A percentile compares a stretch with the other conserved stretches of the same genome.
These are phyloP conservation scores for Heritiera littoralis DNA, from an alignment of 345 rosid genomes.

Conservation along the genomic window DNA sequence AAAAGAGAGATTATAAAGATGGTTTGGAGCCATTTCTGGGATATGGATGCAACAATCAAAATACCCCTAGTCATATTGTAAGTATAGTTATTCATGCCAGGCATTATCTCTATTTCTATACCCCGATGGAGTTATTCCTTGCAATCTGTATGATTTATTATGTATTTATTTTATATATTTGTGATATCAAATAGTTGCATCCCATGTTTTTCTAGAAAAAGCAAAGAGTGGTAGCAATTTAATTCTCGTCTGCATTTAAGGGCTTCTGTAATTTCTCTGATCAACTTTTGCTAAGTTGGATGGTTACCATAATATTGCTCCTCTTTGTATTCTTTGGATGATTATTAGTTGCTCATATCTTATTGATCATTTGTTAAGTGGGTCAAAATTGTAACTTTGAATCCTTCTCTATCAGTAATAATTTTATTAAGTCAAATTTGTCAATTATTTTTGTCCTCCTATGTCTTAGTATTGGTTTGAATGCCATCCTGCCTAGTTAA, in stretches of 20 bases:
- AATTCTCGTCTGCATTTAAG: not conserved
- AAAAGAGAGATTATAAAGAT: constrained; percentile 42
- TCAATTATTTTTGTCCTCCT: not conserved
- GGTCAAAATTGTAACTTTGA: not conserved
- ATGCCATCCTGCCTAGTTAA: not conserved
- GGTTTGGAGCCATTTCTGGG: constrained; percentile 58
- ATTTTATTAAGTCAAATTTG: not conserved
- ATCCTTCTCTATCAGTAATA: not conserved
- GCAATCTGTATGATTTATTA: constrained; percentile 10
- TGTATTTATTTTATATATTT: not conserved
- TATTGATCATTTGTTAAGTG: not conserved
- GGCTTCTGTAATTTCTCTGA: not conserved
- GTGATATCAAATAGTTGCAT: not conserved
- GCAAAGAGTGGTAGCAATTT: not conserved
- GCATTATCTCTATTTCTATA: not conserved
- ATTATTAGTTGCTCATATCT: not conserved
- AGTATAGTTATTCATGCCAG: constrained; percentile 37
- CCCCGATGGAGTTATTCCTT: not conserved
- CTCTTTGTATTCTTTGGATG: not conserved
- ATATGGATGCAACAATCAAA: constrained; percentile 71
- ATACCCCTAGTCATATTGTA: constrained; percentile 72
- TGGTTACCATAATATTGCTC: not conserved
- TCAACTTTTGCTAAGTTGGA: not conserved
- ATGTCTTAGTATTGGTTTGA: not conserved
- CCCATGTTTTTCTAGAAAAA: not conserved